Conservation (phyloP, 2,329 filamentous ascomycete genomes). For the Colletotrichum truncatum region DNA sequence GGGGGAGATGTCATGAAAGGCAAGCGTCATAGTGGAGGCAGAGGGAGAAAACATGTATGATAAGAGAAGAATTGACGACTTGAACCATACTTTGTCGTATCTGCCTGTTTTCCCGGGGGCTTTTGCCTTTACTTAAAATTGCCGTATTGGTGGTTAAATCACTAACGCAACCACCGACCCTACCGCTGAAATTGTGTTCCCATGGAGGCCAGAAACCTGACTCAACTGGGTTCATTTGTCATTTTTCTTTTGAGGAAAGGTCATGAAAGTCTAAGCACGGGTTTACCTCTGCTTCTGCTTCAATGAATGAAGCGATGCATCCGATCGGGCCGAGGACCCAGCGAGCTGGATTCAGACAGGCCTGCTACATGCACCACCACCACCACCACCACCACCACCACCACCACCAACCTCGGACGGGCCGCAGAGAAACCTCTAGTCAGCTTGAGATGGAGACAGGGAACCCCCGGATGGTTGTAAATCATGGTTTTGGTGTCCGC, state of each 20-base stretch:
- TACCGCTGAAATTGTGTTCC: too few relatives aligned
- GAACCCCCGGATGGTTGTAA: background rate
- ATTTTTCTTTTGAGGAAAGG: too few relatives aligned
- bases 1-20: background rate
- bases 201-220: too few relatives aligned
- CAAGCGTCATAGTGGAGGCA: background rate
- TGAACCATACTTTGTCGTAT: background rate
- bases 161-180: too few relatives aligned
- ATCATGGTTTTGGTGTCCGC: background rate
- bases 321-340: too few relatives aligned
- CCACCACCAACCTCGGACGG: background rate
- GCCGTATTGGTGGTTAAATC: background rate
- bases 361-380: too few relatives aligned
- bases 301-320: too few relatives aligned
- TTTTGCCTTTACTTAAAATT: background rate
- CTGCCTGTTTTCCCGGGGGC: background rate
- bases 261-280: too few relatives aligned
- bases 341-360: background rate
- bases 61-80: conserved; percentile 21
- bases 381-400: background rate
- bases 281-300: too few relatives aligned
- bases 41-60: background rate
- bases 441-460: background rate
- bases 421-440: background rate
- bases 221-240: too few relatives aligned